Evolutionary conservation across 768 basidiomycete genomes (phyloP), one percentile per base, ranked within the genome.

Genomic region (Amanita jacksonii): DNA sequence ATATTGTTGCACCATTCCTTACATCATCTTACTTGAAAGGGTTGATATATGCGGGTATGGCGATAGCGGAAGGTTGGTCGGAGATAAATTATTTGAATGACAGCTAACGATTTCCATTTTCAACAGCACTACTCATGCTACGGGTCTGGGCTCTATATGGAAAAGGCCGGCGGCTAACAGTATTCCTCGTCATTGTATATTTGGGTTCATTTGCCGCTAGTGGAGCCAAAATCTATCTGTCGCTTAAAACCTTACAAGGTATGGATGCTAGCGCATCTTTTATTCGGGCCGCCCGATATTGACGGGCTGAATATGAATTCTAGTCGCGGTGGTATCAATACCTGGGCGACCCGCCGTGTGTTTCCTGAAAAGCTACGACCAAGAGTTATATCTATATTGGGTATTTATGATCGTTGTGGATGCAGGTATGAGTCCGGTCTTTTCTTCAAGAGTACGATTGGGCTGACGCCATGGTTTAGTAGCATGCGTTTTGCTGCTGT

Each of bases 141-240:
- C 43, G 43, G 7, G 43, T 45, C 7, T 45, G 43, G 43, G 43
- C 43, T 5, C 43, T 45, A 8, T 45, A 37, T 18, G 43, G 43
- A 2, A 37, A 38, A 28, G 27, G 36, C 1, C 25, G 8, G 25
- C 19, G 28, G 10, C 35, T 45, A 8, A 18, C 33, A 10, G 27
- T 16, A 1, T 45, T 45, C 12, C 16, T 45, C 12, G 10, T 37
- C 9, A 13, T 18, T 1, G 24, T 45, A 3, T 45, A 45, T 31
- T 24, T 22, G 10, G 43, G 43, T 2, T 45, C 35, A n/a, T 45
- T 45, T 8, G 43, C 24, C 15, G 43, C 43, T 4, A 34, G 32
- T 9, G 43, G 12, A 5, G 18, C 35, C 19, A 45, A 30, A 27
- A 45, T 45, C 20, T 34, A 45, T n/a, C n/a, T 31, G 13, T 45